Base-by-base conservation (phyloP, 2,329 filamentous ascomycete species). In the Ilyonectria mors-panacis region DNA sequence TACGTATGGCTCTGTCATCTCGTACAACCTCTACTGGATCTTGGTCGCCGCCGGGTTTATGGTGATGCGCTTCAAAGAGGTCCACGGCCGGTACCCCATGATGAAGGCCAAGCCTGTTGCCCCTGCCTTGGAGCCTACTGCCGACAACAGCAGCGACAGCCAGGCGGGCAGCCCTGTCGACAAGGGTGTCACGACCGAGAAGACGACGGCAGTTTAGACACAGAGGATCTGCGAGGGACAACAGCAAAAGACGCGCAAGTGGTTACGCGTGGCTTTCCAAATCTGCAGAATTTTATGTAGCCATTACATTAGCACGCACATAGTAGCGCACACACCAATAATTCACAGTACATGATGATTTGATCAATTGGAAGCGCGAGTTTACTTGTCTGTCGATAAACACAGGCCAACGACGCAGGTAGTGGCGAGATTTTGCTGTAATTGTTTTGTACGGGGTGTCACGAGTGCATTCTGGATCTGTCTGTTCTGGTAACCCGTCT, bases 1-100 rank as follows among this genome's bases (percentile, higher is more conserved):
- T 5, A 97, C 94, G 1, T 94, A 95, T 75, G 94, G 94, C 58
- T 95, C 93, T 1, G 92, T 97, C 70, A 89, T 97, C 69, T 91
- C 92, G 1, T 97, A 97, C 83, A 97, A 96, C 78, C 65, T 95
- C 17, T 97, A 97, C 83, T 97, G 94, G 94, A 81, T 96, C 58
- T 84, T 84, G 8, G 88, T 96, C 70, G 94, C 94, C 63, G 86
- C 94, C 17, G 86, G 86, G 6, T 93, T 95, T 77, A 67, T 89
- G 15, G 71, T 83, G 39, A 86, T 95, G 85, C 86, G 91, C 45
- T 93, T 89, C 81, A 87, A 87, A 69, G 93, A 96, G 81, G 73
- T 71, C 39, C 85, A 83, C 67, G 86, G 86, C 10, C 84, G 81
- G 67, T 85, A 82, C 79, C 85, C 85, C 2, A 75, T 86, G n/a